A percentile compares a stretch with the other conserved stretches of the same genome.
Evolutionary conservation across 169 alveolate species (phyloP).

Genomic region (Pseudocohnilembus persalinus): DNA sequence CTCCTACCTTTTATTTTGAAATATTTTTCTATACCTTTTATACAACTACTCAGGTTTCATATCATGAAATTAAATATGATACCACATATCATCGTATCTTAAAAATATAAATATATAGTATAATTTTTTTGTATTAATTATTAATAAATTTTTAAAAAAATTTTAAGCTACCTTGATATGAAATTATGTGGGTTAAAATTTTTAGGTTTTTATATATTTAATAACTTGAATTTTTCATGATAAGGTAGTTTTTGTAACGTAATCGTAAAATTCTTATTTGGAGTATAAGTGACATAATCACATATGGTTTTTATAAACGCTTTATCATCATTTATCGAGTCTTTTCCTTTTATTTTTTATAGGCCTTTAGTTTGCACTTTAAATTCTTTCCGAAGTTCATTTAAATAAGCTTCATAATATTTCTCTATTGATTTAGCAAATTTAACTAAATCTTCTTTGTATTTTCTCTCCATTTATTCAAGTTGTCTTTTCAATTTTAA

Average conservation of each 20-base stretch:
- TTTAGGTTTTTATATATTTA: neutral
- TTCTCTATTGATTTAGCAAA: slow-evolving; percentile 21
- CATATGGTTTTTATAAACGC: neutral
- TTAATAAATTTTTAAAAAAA: too few species aligned
- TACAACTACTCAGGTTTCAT: neutral
- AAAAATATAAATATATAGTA: too few species aligned
- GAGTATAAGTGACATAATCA: neutral
- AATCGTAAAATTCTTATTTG: neutral
- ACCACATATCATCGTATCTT: neutral
- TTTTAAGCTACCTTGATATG: neutral
- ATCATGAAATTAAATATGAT: neutral
- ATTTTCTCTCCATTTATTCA: slow-evolving; percentile 40
- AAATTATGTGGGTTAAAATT: neutral
- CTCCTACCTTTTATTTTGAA: neutral
- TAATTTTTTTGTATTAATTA: too few species aligned
- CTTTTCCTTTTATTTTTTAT: neutral
- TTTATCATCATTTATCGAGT: neutral
- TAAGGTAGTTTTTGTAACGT: neutral
- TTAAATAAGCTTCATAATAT: neutral
- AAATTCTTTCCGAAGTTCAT: neutral
- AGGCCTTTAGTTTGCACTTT: neutral
- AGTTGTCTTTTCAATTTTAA: slow-evolving; percentile 32
- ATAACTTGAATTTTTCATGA: too few species aligned
- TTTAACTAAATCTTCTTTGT: slow-evolving; percentile 30
- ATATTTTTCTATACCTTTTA: neutral